Evolutionary conservation across 768 basidiomycete species (phyloP), one percentile per base, ranked within the genome.

Genomic region (Russula earlei): DNA sequence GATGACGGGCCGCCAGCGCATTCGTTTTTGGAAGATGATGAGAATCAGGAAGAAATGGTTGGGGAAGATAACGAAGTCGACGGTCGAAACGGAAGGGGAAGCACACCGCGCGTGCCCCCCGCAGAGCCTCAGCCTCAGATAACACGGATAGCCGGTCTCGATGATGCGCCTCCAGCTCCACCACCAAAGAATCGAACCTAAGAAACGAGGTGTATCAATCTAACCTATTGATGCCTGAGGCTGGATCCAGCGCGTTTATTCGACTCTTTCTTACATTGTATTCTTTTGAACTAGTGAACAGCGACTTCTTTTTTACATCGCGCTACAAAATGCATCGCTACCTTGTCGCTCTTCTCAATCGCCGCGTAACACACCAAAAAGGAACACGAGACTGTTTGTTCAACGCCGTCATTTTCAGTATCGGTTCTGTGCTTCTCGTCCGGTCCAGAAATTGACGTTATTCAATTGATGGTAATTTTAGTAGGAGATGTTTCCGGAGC

Each of bases 1-100:
- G 84, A 85, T 59, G 82, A 84, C 49, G 81, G 83, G 0, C 84
- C 84, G 10, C 74, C 83, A 24, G 76, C 82, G n/a, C 71, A 72
- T 27, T 78, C 79, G 49, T 84, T 84, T 56, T 60, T 85, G 54
- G 74, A 69, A 38, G 77, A 79, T 54, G 79, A 77, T n/a, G 53
- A 77, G 6, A 77, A 75, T 24, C 68, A 14, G 1, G 52, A 49
- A 9, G 45, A 34, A 4, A n/a, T n/a, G n/a, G 38, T 4, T 9
- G 8, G 17, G 3, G 77, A 77, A 49, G 75, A 75, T n/a, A 72
- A 76, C 43, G 78, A 77, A 40, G 77, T 66, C 20, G 59, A 31
- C 2, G 47, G 75, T 10, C 75, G 74, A 33, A 67, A 11, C 37
- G 17, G 34, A 12, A 29, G 24, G 17, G 40, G 27, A 29, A 33